Evolutionary conservation across 805 yeast species (phyloP), one percentile per base, ranked within the genome.

Genomic region (Pichia californica): DNA sequence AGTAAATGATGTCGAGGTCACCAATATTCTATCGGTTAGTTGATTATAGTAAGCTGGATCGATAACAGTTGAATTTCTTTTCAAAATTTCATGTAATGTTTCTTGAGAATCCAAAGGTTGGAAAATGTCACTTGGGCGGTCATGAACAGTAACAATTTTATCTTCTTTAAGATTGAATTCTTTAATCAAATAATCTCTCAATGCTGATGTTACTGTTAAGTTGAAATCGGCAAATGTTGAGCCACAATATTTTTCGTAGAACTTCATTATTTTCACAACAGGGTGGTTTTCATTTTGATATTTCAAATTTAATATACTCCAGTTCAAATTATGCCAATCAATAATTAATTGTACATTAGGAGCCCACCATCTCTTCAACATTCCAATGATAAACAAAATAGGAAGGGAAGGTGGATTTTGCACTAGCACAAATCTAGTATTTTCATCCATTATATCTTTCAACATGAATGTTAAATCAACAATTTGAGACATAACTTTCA

Each of bases 311-410:
- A 93, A 63, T 23, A 93, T 86, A 2, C 95, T 76, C 61, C 77
- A 91, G 32, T 94, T 95, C 53, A 93, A 69, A 62, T 93, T 93
- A 63, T 93, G 99, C 99, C 99, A 93, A 63, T 93, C 99, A 38
- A 93, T 76, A 18, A 93, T 72, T 20, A 91, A 62, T 55, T 74
- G 71, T 5, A 89, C 69, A 2, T 78, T 71, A 4, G 66, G 63
- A 31, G 49, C 58, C 46, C 69, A 62, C 15, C 76, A 29, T 36
- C 66, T 61, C 45, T 76, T 73, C 56, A 75, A 78, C 1, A 81
- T 19, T 2, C 83, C 73, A 0, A 78, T 71, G 2, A 89, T 66
- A 0, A 84, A 74, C 14, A 93, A 63, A 3, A 88, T 68, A 0
- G 99, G 99, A 38, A 93, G 71, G 4, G 87, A 77, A 0, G 99